Base-by-base conservation (phyloP, 441 rosid species). In the Arabidopsis hybrid region DNA sequence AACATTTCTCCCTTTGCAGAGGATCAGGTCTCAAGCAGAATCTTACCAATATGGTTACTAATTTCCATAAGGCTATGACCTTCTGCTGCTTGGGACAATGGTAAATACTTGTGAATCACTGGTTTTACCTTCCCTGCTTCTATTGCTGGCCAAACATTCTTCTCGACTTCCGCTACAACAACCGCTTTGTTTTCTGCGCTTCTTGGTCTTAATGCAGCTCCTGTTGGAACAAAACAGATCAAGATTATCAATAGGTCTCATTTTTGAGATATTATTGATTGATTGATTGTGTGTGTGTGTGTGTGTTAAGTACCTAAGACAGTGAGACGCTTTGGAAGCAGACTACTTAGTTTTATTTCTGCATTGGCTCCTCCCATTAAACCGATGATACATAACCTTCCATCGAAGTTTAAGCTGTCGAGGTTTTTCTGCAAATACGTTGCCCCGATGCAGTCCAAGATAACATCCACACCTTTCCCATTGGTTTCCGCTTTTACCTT, bases 381-480 rank as follows among this genome's bases (percentile, higher is more conserved):
- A 31, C 95, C 98, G 21, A 93, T 84, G 39, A 93, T 78, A 74
- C 85, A 86, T 64, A 91, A 91, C 81, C 98, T 86, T 46, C 96
- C 97, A 71, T 86, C 93, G 12, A 85, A 29, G 78, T 81, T 83
- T 81, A 94, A 86, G 85, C 93, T 85, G 69, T 89, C 91, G 0
- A 91, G 83, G 81, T 93, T 93, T 66, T 45, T 80, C 78, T 90
- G 88, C 51, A 94, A 68, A 81, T 91, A 94, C 53, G 95, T 66
- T 36, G 93, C 98, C 51, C 97, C 97, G 2, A 94, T 29, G 67
- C 90, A 84, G 77, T 94, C 97, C 84, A 94, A 80, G 77, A 91
- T 89, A 34, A 89, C 96, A 61, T 91, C 93, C 40, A 91, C 93
- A 87, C 97, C 97, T 84, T 84, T 88, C 42, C 89, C 92, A 52